Evolutionary conservation across 352 stramenopile genomes (phyloP).

Genomic region (Chrysophaeum taylorii): DNA sequence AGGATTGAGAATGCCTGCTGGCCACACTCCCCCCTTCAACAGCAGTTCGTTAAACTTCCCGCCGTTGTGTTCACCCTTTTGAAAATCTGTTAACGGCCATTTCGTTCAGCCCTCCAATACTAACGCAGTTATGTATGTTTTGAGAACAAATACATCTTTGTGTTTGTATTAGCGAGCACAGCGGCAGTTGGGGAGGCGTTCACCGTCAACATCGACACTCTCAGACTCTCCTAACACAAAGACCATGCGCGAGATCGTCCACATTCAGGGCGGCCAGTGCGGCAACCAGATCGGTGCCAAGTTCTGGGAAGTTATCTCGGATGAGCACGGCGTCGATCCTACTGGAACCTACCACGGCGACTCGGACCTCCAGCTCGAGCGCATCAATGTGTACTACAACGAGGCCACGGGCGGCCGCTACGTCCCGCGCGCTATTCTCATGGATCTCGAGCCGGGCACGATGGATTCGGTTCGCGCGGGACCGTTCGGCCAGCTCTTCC

Average conservation of each 20-base stretch:
- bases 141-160: too few species aligned
- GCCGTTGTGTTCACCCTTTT: too few species aligned
- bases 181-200: too few species aligned
- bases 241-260: conserved; percentile 93
- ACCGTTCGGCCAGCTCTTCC: conserved; percentile 91
- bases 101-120: too few species aligned
- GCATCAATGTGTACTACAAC: conserved; percentile 99
- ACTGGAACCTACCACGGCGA: conserved; percentile 84
- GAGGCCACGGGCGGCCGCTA: conserved; percentile 91
- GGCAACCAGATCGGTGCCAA: conserved; percentile 97
- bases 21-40: too few species aligned
- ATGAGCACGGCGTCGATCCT: conserved; percentile 85
- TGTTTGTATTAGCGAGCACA: too few species aligned
- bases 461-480: conserved; percentile 95
- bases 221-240: too few species aligned
- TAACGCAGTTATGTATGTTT: too few species aligned
- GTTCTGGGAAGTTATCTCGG: conserved; percentile 94
- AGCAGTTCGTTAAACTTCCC: too few species aligned
- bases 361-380: conserved; percentile 88
- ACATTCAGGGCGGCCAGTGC: conserved; percentile 94
- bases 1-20: too few species aligned
- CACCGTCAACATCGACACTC: too few species aligned
- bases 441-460: conserved; percentile 96
- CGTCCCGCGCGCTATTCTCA: conserved; percentile 92
- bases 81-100: too few species aligned